Conservation (phyloP, 441 rosid species). For the Pelargonium citronellum region DNA sequence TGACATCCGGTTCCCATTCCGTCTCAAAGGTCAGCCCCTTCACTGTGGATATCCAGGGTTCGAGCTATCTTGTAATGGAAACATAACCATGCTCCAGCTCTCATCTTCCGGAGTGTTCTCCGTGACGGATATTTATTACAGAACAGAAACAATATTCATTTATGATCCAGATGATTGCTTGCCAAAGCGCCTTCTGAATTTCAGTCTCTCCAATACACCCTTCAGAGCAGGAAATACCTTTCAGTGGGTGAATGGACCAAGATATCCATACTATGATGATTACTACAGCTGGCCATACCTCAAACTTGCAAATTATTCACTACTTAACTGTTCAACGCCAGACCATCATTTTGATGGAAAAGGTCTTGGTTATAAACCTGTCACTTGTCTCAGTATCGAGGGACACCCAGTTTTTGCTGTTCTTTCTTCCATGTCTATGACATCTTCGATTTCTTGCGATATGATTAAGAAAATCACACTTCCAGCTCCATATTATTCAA, state of each 20-base stretch:
- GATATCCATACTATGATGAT: not conserved
- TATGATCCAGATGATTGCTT: not conserved
- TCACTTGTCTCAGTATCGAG: not conserved
- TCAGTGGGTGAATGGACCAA: not conserved
- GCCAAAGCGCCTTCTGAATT: not conserved
- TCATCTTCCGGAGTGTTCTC: not conserved
- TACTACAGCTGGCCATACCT: not conserved
- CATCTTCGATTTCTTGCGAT: not conserved
- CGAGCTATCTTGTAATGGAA: not conserved
- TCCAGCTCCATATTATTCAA: not conserved
- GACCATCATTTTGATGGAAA: not conserved
- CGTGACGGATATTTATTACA: not conserved
- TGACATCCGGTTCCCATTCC: constrained; percentile 4
- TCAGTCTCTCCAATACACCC: not conserved
- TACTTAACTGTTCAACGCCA: not conserved
- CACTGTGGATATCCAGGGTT: not conserved
- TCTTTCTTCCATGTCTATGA: not conserved
- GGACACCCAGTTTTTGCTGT: not conserved
- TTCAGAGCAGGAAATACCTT: not conserved
- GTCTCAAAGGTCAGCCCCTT: not conserved
- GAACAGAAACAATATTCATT: not conserved
- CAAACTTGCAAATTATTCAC: not conserved
- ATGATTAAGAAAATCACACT: not conserved
- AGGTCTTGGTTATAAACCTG: not conserved
- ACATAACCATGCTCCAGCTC: not conserved